Evolutionary conservation across 495 filamentous ascomycete species (phyloP).

Genomic region (Patellaria atrata): DNA sequence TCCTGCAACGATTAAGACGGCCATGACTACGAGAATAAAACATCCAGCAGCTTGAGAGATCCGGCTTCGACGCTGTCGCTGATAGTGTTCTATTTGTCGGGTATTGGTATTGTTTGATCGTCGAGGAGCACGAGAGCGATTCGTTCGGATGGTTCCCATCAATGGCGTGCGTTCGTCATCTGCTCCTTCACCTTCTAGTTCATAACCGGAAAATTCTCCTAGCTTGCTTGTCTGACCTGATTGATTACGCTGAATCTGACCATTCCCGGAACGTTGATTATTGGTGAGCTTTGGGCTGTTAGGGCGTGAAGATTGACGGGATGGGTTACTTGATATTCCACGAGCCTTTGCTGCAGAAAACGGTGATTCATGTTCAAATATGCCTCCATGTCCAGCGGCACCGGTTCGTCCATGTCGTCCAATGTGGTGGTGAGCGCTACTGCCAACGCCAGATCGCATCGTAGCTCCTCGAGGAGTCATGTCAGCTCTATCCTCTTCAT

Average conservation of each 20-base stretch:
- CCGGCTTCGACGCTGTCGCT: conserved; percentile 39
- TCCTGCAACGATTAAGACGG: conserved; percentile 63
- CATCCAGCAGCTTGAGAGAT: conserved; percentile 68
- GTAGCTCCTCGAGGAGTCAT: conserved; percentile 16
- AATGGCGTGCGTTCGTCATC: conserved; percentile 88
- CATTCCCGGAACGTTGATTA: conserved; percentile 12
- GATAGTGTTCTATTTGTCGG: conserved; percentile 57
- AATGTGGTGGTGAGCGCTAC: conserved; percentile 44
- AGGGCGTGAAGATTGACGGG: conserved; percentile 50
- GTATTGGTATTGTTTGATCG: conserved; percentile 43
- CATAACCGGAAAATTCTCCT: conserved; percentile 45
- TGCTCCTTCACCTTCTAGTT: conserved; percentile 59
- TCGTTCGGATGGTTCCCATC: conserved; percentile 48
- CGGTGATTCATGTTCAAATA: conserved; percentile 69
- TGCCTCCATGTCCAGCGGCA: conserved; percentile 47
- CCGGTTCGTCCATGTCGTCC: conserved; percentile 54
- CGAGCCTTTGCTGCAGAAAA: conserved; percentile 26
- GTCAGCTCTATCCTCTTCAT: conserved; percentile 10
- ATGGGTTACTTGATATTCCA: conserved; percentile 24
- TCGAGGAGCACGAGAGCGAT: conserved; percentile 46
- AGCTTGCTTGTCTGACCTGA: too few species aligned
- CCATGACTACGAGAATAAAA: conserved; percentile 54
- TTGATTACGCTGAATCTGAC: too few species aligned
- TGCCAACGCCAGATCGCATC: conserved; percentile 42
- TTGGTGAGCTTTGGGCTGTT: conserved; percentile 22